Evolutionary conservation across 768 basidiomycete genomes (phyloP).

Genomic region (Trametes cingulata): DNA sequence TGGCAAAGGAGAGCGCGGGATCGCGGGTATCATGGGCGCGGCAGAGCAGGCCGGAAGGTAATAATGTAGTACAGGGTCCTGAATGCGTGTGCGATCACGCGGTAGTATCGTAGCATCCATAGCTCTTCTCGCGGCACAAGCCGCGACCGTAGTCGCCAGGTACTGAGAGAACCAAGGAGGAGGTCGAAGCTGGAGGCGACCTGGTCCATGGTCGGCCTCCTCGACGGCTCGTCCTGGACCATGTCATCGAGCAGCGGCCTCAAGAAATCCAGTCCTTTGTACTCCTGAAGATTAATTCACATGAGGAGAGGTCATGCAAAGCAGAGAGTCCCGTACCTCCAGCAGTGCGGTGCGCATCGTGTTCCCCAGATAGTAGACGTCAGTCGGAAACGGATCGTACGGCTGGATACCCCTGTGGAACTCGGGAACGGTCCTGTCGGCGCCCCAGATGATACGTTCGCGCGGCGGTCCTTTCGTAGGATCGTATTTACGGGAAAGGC

Average conservation of each 20-base stretch:
- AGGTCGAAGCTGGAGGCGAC: slow-evolving; percentile 33
- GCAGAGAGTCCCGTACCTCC: background rate
- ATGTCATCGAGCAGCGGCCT: slow-evolving; percentile 33
- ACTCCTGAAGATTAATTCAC: slow-evolving; percentile 12
- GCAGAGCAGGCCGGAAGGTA: too few relatives aligned
- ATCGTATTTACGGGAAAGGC: slow-evolving; percentile 34
- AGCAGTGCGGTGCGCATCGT: slow-evolving; percentile 22
- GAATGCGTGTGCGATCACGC: background rate
- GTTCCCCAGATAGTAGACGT: slow-evolving; percentile 39
- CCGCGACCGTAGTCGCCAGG: slow-evolving; percentile 35
- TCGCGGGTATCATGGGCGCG: too few relatives aligned
- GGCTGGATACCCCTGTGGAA: slow-evolving; percentile 20
- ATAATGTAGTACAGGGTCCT: background rate
- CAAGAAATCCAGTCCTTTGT: slow-evolving; percentile 35
- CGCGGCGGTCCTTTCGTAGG: slow-evolving; percentile 29
- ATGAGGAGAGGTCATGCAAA: background rate
- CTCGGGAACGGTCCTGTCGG: slow-evolving; percentile 43
- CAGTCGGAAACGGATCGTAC: slow-evolving; percentile 37
- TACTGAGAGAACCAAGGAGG: slow-evolving; percentile 21
- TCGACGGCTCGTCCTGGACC: slow-evolving; percentile 33
- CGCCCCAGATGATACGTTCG: slow-evolving; percentile 37
- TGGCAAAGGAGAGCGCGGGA: too few relatives aligned
- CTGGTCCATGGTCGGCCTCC: slow-evolving; percentile 34
- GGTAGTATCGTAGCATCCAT: background rate
- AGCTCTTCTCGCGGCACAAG: slow-evolving; percentile 9